These are phyloP conservation scores for Alternaria novae-zelandiae DNA, from an alignment of 2,329 filamentous ascomycete species.

Conservation along the genomic window DNA sequence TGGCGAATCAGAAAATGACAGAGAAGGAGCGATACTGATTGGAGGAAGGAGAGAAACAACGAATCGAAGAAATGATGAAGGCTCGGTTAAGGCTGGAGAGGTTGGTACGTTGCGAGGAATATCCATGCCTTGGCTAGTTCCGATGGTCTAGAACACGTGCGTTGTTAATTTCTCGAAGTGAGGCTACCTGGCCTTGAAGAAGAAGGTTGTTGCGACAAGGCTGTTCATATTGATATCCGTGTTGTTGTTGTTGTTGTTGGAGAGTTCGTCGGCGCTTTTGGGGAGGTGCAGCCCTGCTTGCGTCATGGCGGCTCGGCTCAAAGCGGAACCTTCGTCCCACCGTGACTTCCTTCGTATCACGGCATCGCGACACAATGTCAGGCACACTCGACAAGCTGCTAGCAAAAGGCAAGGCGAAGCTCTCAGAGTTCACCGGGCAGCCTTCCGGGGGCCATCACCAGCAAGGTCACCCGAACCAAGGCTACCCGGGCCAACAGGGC, in stretches of 20 bases:
- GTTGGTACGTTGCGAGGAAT: neutral
- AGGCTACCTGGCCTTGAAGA: neutral
- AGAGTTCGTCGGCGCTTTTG: neutral
- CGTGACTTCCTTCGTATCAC: neutral
- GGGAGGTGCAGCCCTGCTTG: conserved; percentile 2
- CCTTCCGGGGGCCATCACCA: conserved; percentile 27
- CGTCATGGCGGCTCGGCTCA: conserved; percentile 17
- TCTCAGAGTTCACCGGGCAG: conserved; percentile 39
- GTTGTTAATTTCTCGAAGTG: rapidly evolving
- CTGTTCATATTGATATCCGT: neutral
- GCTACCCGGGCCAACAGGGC: conserved; percentile 24
- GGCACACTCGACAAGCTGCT: conserved; percentile 41
- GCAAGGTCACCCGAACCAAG: conserved; percentile 25
- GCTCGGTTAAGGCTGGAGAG: neutral
- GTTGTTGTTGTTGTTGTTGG: neutral
- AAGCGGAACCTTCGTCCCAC: conserved; percentile 8
- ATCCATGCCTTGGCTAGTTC: neutral
- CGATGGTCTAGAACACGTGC: neutral
- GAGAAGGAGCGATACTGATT: neutral
- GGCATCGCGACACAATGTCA: conserved; percentile 29
- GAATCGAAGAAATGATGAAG: neutral
- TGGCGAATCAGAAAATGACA: neutral
- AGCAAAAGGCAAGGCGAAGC: conserved; percentile 47
- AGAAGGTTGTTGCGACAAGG: neutral
- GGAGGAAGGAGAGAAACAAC: neutral